Evolutionary conservation across 352 stramenopile species (phyloP), one percentile per base, ranked within the genome.

Genomic region (Albugo candida): DNA sequence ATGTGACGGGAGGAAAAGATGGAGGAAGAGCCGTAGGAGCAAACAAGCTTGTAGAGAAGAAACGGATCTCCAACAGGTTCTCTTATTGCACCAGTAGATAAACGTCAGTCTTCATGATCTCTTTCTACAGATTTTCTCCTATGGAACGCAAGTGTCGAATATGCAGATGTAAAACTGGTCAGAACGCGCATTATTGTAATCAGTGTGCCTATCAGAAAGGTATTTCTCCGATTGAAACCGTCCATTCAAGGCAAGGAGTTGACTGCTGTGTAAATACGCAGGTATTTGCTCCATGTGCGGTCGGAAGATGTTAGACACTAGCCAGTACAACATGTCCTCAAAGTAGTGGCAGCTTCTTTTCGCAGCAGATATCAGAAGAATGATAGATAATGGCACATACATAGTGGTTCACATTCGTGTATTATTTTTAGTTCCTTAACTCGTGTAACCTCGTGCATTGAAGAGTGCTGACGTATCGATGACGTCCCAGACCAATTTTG

Each of bases 151-250:
- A 58, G 31, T 85, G 72, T 54, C 60, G 68, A 31, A 69, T 85
- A 47, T 85, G 72, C 64, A 82, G 81, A 49, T 58, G 55, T 27
- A 66, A 62, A 17, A 67, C 71, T 11, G 55, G 64, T 0, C 64
- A 79, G 24, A 63, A 70, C 12, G 61, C 57, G 11, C 56, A 85
- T 52, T 85, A 85, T 43, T 85, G 72, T 55, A 77, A 76, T 51
- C 61, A 80, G 46, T 84, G 72, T 56, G 67, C 70, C 11, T 81
- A 83, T 60, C 79, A 83, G 60, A 81, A 85, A 68, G 72, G 72
- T 79, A 41, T 20, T 47, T 18, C 5, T 41, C 35, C 51, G n/a
- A 20, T 20, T 2, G 47, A 39, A 35, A 4, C 47, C 24, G 38
- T 16, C n/a, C n/a, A n/a, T n/a, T n/a, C 1, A 34, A 21, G 10